phyloP scores from a whole-genome alignment of 2,329 filamentous ascomycete genomes.

The Talaromyces sp. region DNA sequence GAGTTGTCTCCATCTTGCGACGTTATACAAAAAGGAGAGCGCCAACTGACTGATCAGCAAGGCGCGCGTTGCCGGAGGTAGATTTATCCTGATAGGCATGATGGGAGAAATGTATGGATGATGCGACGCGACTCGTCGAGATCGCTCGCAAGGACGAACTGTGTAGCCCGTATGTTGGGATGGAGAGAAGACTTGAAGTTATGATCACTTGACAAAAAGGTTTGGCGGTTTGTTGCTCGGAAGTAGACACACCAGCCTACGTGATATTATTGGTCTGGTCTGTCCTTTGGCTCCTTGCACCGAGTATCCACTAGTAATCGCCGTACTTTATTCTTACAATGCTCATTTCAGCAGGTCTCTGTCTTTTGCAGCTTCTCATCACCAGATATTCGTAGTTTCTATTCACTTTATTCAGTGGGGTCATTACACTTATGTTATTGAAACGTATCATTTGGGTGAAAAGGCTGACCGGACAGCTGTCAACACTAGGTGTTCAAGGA shows the following conservation, averaged over 20 bases:
- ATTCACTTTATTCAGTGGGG: too few species aligned
- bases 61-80: constrained; percentile 84
- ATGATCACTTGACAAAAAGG: constrained; percentile 4
- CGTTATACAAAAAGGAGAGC: constrained; percentile 76
- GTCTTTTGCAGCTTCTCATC: background rate
- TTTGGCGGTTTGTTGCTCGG: background rate
- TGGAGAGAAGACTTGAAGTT: background rate
- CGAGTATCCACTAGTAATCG: background rate
- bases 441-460: background rate
- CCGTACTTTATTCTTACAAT: background rate
- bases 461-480: background rate
- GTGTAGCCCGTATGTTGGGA: constrained; percentile 9
- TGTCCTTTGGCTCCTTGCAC: background rate
- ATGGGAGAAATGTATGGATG: constrained; percentile 36
- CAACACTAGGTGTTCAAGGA: background rate
- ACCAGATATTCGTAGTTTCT: too few species aligned
- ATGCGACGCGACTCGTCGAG: constrained; percentile 13
- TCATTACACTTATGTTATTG: background rate
- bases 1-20: constrained; percentile 60
- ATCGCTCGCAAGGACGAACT: constrained; percentile 11
- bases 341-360: background rate
- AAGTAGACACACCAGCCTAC: background rate
- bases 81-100: constrained; percentile 81
- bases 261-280: background rate
- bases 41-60: constrained; percentile 70